Evolutionary conservation across 177 flowering plant genomes (phyloP).

Genomic region (Vitis hybrid): DNA sequence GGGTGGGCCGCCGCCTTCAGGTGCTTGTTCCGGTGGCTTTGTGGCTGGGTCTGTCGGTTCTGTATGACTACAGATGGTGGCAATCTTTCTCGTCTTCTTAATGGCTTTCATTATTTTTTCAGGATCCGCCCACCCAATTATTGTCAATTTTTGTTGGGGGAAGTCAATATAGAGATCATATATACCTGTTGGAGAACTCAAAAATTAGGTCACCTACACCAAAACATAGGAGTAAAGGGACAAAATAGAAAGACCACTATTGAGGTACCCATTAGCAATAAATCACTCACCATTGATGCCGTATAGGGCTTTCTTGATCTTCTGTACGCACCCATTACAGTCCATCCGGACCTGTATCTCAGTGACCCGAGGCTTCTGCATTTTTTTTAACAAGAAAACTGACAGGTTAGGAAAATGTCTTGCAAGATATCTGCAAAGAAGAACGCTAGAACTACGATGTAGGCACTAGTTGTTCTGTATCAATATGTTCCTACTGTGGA

Average conservation of each 20-base stretch:
- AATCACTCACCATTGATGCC: constrained; percentile 61
- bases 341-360: constrained; percentile 92
- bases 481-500: not conserved
- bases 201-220: not conserved
- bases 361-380: constrained; percentile 77
- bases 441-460: not conserved
- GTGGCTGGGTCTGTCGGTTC: constrained; percentile 38
- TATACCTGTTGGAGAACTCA: constrained; percentile 51
- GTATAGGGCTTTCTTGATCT: constrained; percentile 84
- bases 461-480: not conserved
- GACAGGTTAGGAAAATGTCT: not conserved
- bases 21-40: constrained; percentile 41
- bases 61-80: constrained; percentile 62
- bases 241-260: not conserved
- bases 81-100: constrained; percentile 70
- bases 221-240: not conserved
- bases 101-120: constrained; percentile 74
- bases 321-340: constrained; percentile 95
- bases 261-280: not conserved
- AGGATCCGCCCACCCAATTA: constrained; percentile 90
- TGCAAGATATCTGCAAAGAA: too few species aligned
- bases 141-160: constrained; percentile 78
- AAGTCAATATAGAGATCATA: constrained; percentile 61
- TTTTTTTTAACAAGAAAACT: constrained; percentile 1
- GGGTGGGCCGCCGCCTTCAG: constrained; percentile 32